Percentiles rank a stretch among this genome's conserved stretches.
These are phyloP conservation scores for Trypanosoma vivax DNA, from an alignment of 208 protist species.

Conservation along the genomic window DNA sequence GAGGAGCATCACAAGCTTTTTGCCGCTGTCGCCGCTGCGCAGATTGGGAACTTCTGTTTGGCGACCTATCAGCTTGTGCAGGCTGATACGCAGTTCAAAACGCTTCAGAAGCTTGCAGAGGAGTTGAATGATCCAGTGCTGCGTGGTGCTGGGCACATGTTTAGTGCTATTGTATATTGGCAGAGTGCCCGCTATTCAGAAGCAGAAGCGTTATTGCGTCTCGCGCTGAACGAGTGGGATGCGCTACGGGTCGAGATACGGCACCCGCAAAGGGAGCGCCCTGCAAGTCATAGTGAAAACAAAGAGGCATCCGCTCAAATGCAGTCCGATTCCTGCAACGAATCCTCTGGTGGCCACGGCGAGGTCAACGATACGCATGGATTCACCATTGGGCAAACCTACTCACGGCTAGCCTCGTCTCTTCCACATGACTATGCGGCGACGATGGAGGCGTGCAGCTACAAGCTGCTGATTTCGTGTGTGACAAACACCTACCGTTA, in stretches of 20 bases:
- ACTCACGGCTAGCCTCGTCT: slow-evolving; percentile 11
- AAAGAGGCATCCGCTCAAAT: no score
- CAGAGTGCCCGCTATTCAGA: slow-evolving; percentile 71
- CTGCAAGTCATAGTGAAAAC: no score
- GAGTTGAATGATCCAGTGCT: slow-evolving; percentile 35
- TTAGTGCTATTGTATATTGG: slow-evolving; percentile 65
- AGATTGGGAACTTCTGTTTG: slow-evolving; percentile 83
- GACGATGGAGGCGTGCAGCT: slow-evolving; percentile 45
- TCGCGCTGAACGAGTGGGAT: slow-evolving; percentile 52
- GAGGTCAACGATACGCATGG: not conserved
- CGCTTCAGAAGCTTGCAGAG: slow-evolving; percentile 27
- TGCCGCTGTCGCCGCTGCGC: slow-evolving; percentile 44
- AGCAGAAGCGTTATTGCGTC: slow-evolving; percentile 57
- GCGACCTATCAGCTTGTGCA: slow-evolving; percentile 67
- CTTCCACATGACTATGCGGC: slow-evolving; percentile 43
- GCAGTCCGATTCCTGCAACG: slow-evolving; percentile 8
- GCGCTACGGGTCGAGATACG: slow-evolving; percentile 8
- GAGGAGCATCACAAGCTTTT: slow-evolving; percentile 54
- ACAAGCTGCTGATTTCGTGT: slow-evolving; percentile 55
- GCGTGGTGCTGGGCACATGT: slow-evolving; percentile 60
- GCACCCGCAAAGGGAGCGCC: not conserved
- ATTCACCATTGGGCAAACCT: no score
- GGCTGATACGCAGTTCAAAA: slow-evolving; percentile 62
- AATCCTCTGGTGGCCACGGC: not conserved
- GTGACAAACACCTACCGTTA: slow-evolving; percentile 82